A percentile compares a stretch with the other conserved stretches of the same genome.
Evolutionary conservation across 192 early-diverging fungal species (phyloP).

Genomic region (Chytriomyces confervae): DNA sequence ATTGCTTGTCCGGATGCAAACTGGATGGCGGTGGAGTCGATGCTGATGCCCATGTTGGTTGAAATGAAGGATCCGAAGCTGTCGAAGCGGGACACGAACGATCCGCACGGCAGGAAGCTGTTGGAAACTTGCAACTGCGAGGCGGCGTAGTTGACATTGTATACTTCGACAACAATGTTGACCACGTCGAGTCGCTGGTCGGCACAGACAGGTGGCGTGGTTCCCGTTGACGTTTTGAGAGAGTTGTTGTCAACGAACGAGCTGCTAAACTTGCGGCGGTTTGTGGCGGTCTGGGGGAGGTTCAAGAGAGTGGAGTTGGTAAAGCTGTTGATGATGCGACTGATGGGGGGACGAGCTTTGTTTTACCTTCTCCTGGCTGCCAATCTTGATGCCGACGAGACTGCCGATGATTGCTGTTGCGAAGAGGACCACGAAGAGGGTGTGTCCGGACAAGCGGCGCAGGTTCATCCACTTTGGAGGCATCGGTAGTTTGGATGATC

Average conservation of each 20-base stretch:
- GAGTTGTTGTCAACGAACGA: not conserved
- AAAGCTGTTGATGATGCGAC: too few relatives aligned
- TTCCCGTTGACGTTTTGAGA: not conserved
- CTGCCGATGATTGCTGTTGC: too few relatives aligned
- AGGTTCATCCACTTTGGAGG: too few relatives aligned
- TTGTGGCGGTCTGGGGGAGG: not conserved
- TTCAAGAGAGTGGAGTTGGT: too few relatives aligned
- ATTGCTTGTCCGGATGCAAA: not conserved
- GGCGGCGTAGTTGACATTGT: conserved; percentile 2
- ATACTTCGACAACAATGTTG: not conserved
- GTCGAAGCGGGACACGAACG: not conserved
- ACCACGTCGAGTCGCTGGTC: not conserved
- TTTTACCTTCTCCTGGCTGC: too few relatives aligned
- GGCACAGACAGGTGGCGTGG: not conserved
- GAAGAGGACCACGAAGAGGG: too few relatives aligned
- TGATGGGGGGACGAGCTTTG: too few relatives aligned
- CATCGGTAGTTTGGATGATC: too few relatives aligned
- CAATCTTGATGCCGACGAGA: too few relatives aligned
- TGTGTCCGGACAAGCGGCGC: too few relatives aligned
- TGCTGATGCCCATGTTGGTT: not conserved
- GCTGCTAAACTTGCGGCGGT: not conserved
- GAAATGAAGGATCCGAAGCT: not conserved
- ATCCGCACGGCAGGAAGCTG: not conserved
- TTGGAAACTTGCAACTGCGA: conserved; percentile 4
- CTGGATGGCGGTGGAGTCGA: not conserved